These are phyloP conservation scores for Ascoidea asiatica DNA, from an alignment of 805 yeast genomes.

Conservation along the genomic window DNA sequence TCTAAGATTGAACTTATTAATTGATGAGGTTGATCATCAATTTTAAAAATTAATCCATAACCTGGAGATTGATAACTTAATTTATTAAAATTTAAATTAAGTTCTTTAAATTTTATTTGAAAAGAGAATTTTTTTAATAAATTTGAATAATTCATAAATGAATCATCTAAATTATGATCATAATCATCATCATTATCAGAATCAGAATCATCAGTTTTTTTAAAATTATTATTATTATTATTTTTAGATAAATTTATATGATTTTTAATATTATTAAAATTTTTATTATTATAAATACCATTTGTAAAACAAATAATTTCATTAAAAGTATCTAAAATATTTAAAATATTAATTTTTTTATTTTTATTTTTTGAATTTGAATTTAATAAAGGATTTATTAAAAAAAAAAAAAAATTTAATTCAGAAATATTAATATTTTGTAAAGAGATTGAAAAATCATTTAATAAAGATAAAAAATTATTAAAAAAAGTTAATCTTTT, in stretches of 20 bases:
- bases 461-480: neutral
- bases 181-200: neutral
- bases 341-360: no score
- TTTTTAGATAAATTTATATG: no score
- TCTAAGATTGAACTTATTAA: slow-evolving; percentile 24
- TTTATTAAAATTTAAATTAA: slow-evolving; percentile 16
- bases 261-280: no score
- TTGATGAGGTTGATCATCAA: slow-evolving; percentile 29
- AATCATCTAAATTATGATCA: neutral
- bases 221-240: no score
- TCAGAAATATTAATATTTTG: neutral
- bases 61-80: slow-evolving; percentile 27
- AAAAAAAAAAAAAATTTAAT: no score
- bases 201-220: neutral
- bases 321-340: neutral
- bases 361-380: neutral
- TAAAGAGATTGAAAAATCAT: neutral
- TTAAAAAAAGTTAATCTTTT: no score
- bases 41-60: slow-evolving; percentile 26
- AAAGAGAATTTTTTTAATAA: slow-evolving; percentile 6
- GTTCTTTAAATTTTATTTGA: slow-evolving; percentile 9
- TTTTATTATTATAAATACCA: neutral
- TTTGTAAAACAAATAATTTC: no score
- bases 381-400: neutral
- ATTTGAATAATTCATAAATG: neutral